Evolutionary conservation across 1,284 basidiomycete genomes (phyloP).

Genomic region (Apiotrichum brassicae): DNA sequence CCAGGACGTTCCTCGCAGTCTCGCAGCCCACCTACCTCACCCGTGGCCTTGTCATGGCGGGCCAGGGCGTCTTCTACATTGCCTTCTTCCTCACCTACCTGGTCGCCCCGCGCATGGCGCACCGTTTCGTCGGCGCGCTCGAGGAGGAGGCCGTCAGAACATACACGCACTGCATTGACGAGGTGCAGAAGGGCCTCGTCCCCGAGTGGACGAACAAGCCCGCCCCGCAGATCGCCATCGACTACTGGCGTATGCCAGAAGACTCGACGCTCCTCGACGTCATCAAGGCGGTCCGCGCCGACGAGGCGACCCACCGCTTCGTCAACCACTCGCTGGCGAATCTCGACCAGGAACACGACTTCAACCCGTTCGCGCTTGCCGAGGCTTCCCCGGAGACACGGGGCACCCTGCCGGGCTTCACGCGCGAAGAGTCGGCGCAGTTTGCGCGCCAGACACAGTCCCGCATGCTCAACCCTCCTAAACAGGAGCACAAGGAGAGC

Average conservation of each 20-base stretch:
- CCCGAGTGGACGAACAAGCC: conserved; percentile 71
- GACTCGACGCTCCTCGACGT: conserved; percentile 79
- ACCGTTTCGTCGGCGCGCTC: conserved; percentile 90
- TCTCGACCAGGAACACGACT: conserved; percentile 64
- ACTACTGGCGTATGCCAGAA: conserved; percentile 78
- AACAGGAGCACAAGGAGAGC: not conserved
- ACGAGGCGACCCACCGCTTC: conserved; percentile 87
- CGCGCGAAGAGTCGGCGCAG: conserved; percentile 62
- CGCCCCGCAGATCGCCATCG: conserved; percentile 80
- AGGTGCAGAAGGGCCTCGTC: conserved; percentile 75
- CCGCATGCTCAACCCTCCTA: conserved; percentile 13
- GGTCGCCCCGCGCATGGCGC: conserved; percentile 72
- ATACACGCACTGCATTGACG: conserved; percentile 74
- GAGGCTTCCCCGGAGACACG: conserved; percentile 79
- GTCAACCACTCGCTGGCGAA: conserved; percentile 90
- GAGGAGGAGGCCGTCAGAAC: conserved; percentile 93
- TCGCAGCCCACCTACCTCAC: conserved; percentile 70
- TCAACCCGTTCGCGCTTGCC: conserved; percentile 85
- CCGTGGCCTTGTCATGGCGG: conserved; percentile 71
- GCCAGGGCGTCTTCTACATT: conserved; percentile 84
- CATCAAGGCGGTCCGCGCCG: conserved; percentile 81
- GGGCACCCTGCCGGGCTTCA: conserved; percentile 66
- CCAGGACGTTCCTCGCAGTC: conserved; percentile 81
- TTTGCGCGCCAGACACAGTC: conserved; percentile 46
- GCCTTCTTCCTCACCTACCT: conserved; percentile 81